phyloP scores from a whole-genome alignment of 2,329 filamentous ascomycete genomes.

The Xylaria sp. region DNA sequence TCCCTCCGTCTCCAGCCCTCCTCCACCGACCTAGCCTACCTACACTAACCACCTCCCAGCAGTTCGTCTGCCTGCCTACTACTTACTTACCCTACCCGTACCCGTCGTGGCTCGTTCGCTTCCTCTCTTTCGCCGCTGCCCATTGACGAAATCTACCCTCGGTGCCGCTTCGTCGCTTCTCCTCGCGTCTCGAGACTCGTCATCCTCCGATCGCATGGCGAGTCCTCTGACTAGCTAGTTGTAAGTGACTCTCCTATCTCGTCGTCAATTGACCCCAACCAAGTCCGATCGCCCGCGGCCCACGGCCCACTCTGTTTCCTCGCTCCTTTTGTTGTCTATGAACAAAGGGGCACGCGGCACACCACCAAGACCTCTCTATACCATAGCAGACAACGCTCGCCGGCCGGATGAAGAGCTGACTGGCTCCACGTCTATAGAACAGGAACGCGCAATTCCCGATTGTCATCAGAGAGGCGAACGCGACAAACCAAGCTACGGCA shows the following conservation, averaged over 20 bases:
- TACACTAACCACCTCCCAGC: slow-evolving; percentile 14
- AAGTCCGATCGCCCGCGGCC: slow-evolving; percentile 14
- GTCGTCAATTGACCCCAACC: slow-evolving; percentile 15
- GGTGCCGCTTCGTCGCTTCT: slow-evolving; percentile 13
- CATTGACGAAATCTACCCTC: slow-evolving; percentile 14
- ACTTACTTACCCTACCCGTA: slow-evolving; percentile 5
- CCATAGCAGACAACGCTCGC: slow-evolving; percentile 17
- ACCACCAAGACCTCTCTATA: neutral
- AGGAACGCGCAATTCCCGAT: slow-evolving; percentile 22
- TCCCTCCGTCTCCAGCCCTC: slow-evolving; percentile 15
- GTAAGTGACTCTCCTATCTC: slow-evolving; percentile 22
- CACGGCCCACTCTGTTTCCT: slow-evolving; percentile 2
- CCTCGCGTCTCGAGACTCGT: slow-evolving; percentile 30
- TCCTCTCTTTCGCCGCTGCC: slow-evolving; percentile 23
- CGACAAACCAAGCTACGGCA: slow-evolving; percentile 27
- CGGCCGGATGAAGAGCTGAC: slow-evolving; percentile 13
- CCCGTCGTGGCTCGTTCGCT: slow-evolving; percentile 23
- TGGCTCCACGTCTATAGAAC: slow-evolving; percentile 2
- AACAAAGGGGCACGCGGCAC: slow-evolving; percentile 18
- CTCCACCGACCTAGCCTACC: slow-evolving; percentile 8
- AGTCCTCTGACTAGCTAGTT: slow-evolving; percentile 20
- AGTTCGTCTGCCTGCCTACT: neutral
- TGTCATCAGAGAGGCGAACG: slow-evolving; percentile 11
- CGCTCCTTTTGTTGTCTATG: slow-evolving; percentile 14
- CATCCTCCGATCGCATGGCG: slow-evolving; percentile 28